Evolutionary conservation across 495 filamentous ascomycete genomes (phyloP), one percentile per base, ranked within the genome.

Genomic region (Aspergillus sclerotioniger): DNA sequence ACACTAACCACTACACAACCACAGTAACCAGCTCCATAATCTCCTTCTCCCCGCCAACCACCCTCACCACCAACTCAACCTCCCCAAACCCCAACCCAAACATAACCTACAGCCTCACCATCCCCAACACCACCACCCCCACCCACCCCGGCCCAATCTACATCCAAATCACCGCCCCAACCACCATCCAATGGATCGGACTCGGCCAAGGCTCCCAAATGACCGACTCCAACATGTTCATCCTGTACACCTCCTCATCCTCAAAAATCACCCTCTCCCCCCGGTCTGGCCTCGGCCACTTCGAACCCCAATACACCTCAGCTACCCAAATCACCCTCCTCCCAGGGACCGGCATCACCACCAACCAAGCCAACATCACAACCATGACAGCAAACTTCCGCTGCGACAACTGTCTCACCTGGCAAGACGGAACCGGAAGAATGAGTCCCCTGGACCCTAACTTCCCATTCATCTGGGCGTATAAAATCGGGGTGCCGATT

Each of bases 181-280:
- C 75, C 1, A 71, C 72, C 0, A 76, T 82, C 60, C 68, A 79
- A 66, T 91, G 88, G 88, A 80, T 87, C 19, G 85, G 77, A 1
- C 69, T 89, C 7, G 88, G 87, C 8, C 84, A 87, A 43, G 88
- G 88, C 13, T 60, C 54, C 0, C 60, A 62, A 29, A 91, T 91
- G 88, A 62, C 67, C 1, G 84, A 80, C 15, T 72, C 88, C 15
- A 84, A 83, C 60, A 88, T 92, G 32, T 90, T 90, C 60, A 66
- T 91, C 31, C 79, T 89, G 59, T 90, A 90, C 16, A 82, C 83
- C 4, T 59, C 61, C 8, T 60, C 64, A 6, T 62, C 62, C 12
- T 83, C 88, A 60, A 71, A 68, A n/a, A 76, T 90, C 62, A 91
- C 88, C 0, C 57, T 89, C 47, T 90, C 87, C 17, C 79, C 85